Conservation (phyloP, 768 basidiomycete species). For the Suillus luteus region DNA sequence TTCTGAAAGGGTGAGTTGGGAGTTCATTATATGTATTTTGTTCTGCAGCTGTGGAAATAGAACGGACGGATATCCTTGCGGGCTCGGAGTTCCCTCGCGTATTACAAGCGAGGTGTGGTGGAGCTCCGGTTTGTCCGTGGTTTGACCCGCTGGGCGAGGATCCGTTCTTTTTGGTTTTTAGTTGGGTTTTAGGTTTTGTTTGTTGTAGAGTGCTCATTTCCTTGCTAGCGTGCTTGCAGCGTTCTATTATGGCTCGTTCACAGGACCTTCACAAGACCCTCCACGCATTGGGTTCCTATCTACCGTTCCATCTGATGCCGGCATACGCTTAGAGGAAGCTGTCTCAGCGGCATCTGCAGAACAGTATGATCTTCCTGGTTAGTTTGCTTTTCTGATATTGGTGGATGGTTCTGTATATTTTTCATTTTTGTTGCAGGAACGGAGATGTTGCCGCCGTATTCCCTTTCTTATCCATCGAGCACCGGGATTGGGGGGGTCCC, state of each 20-base stretch:
- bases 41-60: constrained; percentile 8
- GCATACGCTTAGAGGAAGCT: constrained; percentile 37
- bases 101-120: not conserved
- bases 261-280: constrained; percentile 64
- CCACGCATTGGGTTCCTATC: constrained; percentile 73
- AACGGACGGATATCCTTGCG: constrained; percentile 8
- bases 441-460: constrained; percentile 43
- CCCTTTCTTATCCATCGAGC: constrained; percentile 23
- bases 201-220: not conserved
- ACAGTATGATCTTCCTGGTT: constrained; percentile 32
- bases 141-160: not conserved
- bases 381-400: constrained; percentile 7
- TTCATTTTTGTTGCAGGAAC: constrained; percentile 32
- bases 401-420: constrained; percentile 1
- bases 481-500: constrained; percentile 34
- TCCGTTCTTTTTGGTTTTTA: not conserved
- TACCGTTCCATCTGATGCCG: constrained; percentile 62
- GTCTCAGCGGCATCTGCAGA: constrained; percentile 37
- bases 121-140: not conserved
- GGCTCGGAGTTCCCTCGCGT: not conserved
- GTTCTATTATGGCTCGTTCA: constrained; percentile 74
- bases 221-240: constrained; percentile 57
- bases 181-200: not conserved
- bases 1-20: constrained; percentile 64
- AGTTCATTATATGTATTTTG: not conserved